Evolutionary conservation across 768 basidiomycete genomes (phyloP).

Genomic region (Aureoboletus auriporus): DNA sequence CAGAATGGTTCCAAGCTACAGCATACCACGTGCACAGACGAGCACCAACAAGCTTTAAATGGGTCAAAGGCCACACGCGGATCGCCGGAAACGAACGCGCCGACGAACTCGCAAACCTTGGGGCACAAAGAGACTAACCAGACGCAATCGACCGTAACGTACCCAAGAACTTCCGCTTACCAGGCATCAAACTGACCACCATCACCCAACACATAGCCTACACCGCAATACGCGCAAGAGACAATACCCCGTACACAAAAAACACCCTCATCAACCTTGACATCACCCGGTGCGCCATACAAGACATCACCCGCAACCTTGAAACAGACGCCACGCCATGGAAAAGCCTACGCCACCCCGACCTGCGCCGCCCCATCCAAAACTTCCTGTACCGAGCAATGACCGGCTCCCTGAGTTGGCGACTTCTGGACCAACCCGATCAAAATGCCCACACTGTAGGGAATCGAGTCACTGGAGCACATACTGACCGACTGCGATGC

Average conservation of each 20-base stretch:
- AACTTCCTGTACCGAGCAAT: slow-evolving; percentile 16
- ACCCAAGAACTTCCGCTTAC: background rate
- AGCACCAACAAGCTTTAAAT: slow-evolving; percentile 16
- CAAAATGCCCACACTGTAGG: slow-evolving; percentile 12
- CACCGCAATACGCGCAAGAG: background rate
- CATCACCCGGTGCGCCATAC: background rate
- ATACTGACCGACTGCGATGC: background rate
- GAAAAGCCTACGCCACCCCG: slow-evolving; percentile 3
- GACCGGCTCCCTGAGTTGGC: slow-evolving; percentile 23
- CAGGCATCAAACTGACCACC: slow-evolving; percentile 9
- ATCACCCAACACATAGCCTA: slow-evolving; percentile 19
- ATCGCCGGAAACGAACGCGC: slow-evolving; percentile 22
- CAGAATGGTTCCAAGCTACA: too few species aligned
- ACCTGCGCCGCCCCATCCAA: slow-evolving; percentile 1
- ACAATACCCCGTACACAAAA: background rate
- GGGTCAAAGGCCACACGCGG: slow-evolving; percentile 25
- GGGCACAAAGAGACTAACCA: background rate
- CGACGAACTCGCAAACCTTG: slow-evolving; percentile 17
- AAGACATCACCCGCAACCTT: background rate
- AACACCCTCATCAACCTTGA: slow-evolving; percentile 5
- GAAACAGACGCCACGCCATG: slow-evolving; percentile 12
- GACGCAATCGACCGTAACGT: slow-evolving; percentile 3
- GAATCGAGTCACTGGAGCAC: slow-evolving; percentile 27
- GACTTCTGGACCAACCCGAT: slow-evolving; percentile 21
- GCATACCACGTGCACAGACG: slow-evolving; percentile 6